These are phyloP conservation scores for Cadophora malorum DNA, from an alignment of 2,329 filamentous ascomycete species.

Conservation along the genomic window DNA sequence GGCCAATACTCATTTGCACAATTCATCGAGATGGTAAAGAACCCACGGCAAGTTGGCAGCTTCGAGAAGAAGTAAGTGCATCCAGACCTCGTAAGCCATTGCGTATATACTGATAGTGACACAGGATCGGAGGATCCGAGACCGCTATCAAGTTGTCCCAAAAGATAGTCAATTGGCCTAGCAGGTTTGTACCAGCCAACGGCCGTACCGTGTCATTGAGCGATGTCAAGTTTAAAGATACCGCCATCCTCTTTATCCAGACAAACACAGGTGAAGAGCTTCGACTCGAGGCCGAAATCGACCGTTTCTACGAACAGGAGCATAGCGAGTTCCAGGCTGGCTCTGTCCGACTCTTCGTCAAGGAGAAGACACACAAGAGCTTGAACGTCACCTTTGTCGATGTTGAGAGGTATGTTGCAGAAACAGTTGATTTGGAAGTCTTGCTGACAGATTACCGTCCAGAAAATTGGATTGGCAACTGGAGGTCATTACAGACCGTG, in stretches of 20 bases:
- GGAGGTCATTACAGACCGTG: slow-evolving; percentile 42
- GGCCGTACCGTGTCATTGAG: slow-evolving; percentile 19
- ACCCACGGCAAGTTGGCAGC: slow-evolving; percentile 32
- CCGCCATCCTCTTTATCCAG: slow-evolving; percentile 38
- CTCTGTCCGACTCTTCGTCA: slow-evolving; percentile 32
- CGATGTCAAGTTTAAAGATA: slow-evolving; percentile 36
- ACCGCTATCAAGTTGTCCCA: slow-evolving; percentile 31
- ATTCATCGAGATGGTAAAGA: slow-evolving; percentile 41
- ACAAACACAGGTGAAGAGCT: slow-evolving; percentile 30
- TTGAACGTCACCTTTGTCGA: slow-evolving; percentile 41
- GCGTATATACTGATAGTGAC: slow-evolving; percentile 13
- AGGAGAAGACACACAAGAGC: slow-evolving; percentile 38
- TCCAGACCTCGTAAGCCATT: background rate
- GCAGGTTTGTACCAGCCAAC: slow-evolving; percentile 34
- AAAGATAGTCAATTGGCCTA: slow-evolving; percentile 28
- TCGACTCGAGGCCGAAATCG: slow-evolving; percentile 42
- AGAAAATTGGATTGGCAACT: slow-evolving; percentile 43
- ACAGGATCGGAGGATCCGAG: slow-evolving; percentile 31
- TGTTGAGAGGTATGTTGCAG: slow-evolving; percentile 36
- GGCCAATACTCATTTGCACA: slow-evolving; percentile 31
- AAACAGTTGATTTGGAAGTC: background rate
- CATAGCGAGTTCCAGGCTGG: slow-evolving; percentile 39
- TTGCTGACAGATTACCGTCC: background rate
- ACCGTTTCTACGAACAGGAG: slow-evolving; percentile 29
- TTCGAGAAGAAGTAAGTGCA: slow-evolving; percentile 44